These are phyloP conservation scores for Debaryomycetaceae sp. DNA, from an alignment of 1,139 yeast species.

Conservation along the genomic window DNA sequence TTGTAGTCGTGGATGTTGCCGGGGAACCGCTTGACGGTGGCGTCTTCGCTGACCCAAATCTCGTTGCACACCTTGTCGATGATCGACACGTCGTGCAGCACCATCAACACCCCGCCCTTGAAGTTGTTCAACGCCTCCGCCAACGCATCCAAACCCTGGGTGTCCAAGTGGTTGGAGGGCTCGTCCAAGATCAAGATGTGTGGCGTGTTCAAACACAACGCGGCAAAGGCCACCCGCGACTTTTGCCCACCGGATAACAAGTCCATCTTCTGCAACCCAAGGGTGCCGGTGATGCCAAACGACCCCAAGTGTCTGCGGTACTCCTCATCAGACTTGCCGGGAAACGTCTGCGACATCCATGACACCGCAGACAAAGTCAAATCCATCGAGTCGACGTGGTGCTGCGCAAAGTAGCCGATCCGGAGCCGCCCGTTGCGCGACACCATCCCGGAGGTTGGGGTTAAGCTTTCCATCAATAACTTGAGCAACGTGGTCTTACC, in stretches of 20 bases:
- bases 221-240: conserved; percentile 97
- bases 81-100: conserved; percentile 92
- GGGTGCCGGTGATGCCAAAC: conserved; percentile 92
- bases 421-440: conserved; percentile 81
- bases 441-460: conserved; percentile 72
- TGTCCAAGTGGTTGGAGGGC: conserved; percentile 98
- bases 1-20: conserved; percentile 88
- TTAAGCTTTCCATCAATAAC: conserved; percentile 70
- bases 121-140: conserved; percentile 83
- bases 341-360: conserved; percentile 88
- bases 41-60: conserved; percentile 92
- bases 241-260: conserved; percentile 96
- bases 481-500: conserved; percentile 95
- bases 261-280: conserved; percentile 89
- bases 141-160: conserved; percentile 92
- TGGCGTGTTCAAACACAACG: conserved; percentile 86
- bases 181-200: conserved; percentile 92
- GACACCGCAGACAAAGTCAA: conserved; percentile 80
- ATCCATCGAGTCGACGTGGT: conserved; percentile 98
- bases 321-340: conserved; percentile 95
- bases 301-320: conserved; percentile 95
- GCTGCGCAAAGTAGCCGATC: conserved; percentile 98
- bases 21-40: conserved; percentile 71
- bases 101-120: conserved; percentile 96
- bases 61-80: conserved; percentile 86